Evolutionary conservation across 1,139 yeast species (phyloP), one percentile per base, ranked within the genome.

Genomic region (Scheffersomyces illinoinensis): DNA sequence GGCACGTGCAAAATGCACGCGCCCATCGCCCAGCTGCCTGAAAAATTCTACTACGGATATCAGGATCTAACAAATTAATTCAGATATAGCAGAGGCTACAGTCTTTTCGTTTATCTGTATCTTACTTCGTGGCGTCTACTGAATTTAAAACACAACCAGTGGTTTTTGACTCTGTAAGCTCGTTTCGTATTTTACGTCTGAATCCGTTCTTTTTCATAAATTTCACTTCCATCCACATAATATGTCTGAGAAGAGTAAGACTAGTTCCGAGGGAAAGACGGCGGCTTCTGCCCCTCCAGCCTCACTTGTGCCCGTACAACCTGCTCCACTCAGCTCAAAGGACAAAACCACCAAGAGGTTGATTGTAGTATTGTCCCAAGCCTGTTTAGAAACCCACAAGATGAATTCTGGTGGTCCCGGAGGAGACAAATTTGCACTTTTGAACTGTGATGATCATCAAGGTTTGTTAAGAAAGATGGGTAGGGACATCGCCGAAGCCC

Each of bases 381-480:
- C 99, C 39, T 93, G 98, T 68, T 81, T 95, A 59, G 99, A 95
- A 73, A 93, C 98, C 17, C 96, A 93, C 73, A 93, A 92, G 74
- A 87, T 93, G 74, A 86, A 87, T 60, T 81, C 90, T 3, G 85
- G 87, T 21, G 86, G 89, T 8, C 85, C 90, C 33, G 93, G 93
- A 56, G 97, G 96, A 57, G 98, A 93, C 72, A 91, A 95, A 73
- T 95, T 90, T 71, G 98, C 97, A 0, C 79, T 95, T 63, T 82
- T 95, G 68, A 95, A 95, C 78, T 95, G 99, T 81, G 99, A 95
- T 75, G 99, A 95, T 74, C 99, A 95, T 74, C 99, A 95, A 78
- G 98, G 98, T 18, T 82, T 95, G 59, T 81, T 95, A 68, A 90
- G 96, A 75, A 93, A 93, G 73, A 92, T 93, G 96, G 97, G 97